Evolutionary conservation across 805 yeast species (phyloP).

Genomic region (Lachancea thermotolerans): DNA sequence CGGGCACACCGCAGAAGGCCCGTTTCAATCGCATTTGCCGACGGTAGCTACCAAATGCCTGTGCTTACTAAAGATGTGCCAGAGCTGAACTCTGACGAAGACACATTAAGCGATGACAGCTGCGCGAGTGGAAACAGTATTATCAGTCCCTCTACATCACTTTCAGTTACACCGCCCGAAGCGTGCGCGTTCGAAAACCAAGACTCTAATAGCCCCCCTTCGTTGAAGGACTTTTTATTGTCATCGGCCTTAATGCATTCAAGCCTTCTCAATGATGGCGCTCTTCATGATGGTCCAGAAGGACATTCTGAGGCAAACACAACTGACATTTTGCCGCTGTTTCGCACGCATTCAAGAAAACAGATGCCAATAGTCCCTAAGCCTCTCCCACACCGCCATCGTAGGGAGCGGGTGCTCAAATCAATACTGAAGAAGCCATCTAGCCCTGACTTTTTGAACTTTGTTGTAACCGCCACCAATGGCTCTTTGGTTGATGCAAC

Average conservation of each 20-base stretch:
- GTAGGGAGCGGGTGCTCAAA: not conserved
- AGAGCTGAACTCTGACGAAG: conserved; percentile 5
- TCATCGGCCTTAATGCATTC: conserved; percentile 3
- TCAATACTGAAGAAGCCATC: conserved; percentile 19
- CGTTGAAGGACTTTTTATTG: not conserved
- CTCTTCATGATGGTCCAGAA: conserved; percentile 2
- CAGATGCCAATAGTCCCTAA: not conserved
- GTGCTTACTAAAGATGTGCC: not conserved
- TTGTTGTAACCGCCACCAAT: conserved; percentile 25
- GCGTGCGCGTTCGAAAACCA: not conserved
- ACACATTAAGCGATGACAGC: conserved; percentile 6
- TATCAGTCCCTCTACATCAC: not conserved
- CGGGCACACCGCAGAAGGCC: too few species aligned
- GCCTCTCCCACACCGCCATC: not conserved
- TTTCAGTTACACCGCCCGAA: not conserved
- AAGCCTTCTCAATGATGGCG: not conserved
- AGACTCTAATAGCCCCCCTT: not conserved
- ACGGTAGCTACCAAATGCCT: not conserved
- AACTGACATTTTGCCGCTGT: conserved; percentile 1
- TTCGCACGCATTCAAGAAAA: not conserved
- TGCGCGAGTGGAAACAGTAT: not conserved
- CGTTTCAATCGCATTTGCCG: not conserved
- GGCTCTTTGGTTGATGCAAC: conserved; percentile 29
- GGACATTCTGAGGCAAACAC: not conserved
- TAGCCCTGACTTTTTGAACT: conserved; percentile 14